Conservation (phyloP, 2,329 filamentous ascomycete genomes). For the Plectosphaerella sp. region DNA sequence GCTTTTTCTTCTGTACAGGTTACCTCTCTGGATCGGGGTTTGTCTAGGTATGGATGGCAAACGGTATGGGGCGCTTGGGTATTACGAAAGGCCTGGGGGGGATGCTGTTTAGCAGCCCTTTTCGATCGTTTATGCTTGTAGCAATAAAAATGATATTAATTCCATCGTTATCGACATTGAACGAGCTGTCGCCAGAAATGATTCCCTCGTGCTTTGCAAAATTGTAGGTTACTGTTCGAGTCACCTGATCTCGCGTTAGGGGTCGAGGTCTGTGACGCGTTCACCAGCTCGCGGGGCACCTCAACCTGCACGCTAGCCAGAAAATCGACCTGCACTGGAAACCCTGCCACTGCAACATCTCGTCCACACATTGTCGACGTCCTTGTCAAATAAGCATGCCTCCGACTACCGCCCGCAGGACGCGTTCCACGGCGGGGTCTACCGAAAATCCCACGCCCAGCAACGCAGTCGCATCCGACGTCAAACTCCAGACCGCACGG, state of each 20-base stretch:
- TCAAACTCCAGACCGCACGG: background rate
- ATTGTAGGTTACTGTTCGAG: background rate
- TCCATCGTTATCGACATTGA: no score
- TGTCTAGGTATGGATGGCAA: slow-evolving; percentile 1
- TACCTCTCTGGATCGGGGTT: background rate
- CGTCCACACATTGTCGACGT: background rate
- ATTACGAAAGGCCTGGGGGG: no score
- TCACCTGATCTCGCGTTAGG: slow-evolving; percentile 1
- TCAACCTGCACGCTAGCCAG: slow-evolving; percentile 1
- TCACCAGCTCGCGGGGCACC: background rate
- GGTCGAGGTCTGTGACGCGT: background rate
- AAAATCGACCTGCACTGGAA: background rate
- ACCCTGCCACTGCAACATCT: no score
- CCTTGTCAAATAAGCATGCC: slow-evolving; percentile 19
- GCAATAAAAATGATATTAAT: no score
- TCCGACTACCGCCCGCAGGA: slow-evolving; percentile 27
- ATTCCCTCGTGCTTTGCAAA: no score
- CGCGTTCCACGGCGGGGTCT: slow-evolving; percentile 6
- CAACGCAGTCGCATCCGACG: no score
- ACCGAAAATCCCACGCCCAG: no score
- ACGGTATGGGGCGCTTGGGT: no score
- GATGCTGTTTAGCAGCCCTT: background rate
- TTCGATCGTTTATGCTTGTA: no score
- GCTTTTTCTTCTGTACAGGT: background rate
- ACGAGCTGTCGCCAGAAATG: no score